Conservation (phyloP, 1,284 basidiomycete species). For the Trichosporon asahii region DNA sequence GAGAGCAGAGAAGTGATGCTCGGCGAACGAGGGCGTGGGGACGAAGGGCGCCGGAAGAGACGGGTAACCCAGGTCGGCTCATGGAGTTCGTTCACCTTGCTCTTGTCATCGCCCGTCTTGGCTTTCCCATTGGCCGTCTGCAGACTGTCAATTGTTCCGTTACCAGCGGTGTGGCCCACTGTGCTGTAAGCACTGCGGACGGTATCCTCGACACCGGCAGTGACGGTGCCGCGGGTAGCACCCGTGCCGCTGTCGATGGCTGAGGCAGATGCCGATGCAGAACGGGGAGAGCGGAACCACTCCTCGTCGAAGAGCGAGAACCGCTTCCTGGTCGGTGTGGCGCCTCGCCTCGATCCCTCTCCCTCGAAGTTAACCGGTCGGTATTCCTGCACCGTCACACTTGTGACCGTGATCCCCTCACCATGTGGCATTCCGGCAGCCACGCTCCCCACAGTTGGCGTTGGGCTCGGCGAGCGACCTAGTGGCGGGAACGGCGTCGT, state of each 20-base stretch:
- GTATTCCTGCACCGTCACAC: no score
- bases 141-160: not conserved
- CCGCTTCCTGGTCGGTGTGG: no score
- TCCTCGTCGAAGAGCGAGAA: not conserved
- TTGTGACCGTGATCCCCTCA: no score
- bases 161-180: not conserved
- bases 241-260: not conserved
- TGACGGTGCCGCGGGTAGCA: not conserved
- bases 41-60: not conserved
- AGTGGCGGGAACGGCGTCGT: no score
- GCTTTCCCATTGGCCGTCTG: not conserved
- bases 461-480: no score
- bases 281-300: not conserved
- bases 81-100: no score
- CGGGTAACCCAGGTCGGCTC: not conserved
- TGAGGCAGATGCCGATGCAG: not conserved
- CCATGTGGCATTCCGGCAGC: no score
- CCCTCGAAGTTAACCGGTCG: no score
- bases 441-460: no score
- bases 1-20: not conserved
- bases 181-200: not conserved
- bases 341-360: no score
- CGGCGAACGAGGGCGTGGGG: not conserved
- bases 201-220: no score
- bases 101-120: not conserved